Conservation (phyloP, 2,329 filamentous ascomycete genomes). For the Colletotrichum sp. region DNA sequence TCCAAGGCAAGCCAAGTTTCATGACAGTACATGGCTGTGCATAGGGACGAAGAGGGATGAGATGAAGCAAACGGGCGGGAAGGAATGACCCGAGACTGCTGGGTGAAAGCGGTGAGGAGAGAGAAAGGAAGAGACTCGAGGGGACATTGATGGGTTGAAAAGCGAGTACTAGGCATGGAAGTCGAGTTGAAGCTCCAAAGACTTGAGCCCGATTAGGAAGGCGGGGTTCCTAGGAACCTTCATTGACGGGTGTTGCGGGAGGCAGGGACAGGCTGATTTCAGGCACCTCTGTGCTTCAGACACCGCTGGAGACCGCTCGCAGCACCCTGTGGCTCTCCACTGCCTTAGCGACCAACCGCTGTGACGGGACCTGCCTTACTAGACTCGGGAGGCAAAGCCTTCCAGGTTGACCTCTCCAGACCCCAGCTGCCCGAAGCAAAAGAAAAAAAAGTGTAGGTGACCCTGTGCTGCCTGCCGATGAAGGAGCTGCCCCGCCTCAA, state of each 20-base stretch:
- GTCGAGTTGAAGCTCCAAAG: not conserved
- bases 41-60: not conserved
- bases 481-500: slow-evolving; percentile 7
- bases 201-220: not conserved
- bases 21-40: not conserved
- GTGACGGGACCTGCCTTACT: not conserved
- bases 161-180: not conserved
- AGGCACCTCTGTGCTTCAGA: not conserved
- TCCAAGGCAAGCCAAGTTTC: not conserved
- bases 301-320: not conserved
- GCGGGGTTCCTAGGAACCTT: not conserved
- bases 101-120: not conserved
- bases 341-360: not conserved
- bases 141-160: not conserved
- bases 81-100: not conserved
- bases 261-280: not conserved
- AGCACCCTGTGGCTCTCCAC: not conserved
- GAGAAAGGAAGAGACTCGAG: not conserved
- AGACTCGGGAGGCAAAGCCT: too few species aligned
- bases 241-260: not conserved
- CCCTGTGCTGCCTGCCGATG: not conserved
- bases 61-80: not conserved
- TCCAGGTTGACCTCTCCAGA: not conserved
- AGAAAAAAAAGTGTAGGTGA: too few species aligned
- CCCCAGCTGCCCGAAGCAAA: too few species aligned